Evolutionary conservation across 768 basidiomycete species (phyloP), one percentile per base, ranked within the genome.

Genomic region (Mycena haematopus): DNA sequence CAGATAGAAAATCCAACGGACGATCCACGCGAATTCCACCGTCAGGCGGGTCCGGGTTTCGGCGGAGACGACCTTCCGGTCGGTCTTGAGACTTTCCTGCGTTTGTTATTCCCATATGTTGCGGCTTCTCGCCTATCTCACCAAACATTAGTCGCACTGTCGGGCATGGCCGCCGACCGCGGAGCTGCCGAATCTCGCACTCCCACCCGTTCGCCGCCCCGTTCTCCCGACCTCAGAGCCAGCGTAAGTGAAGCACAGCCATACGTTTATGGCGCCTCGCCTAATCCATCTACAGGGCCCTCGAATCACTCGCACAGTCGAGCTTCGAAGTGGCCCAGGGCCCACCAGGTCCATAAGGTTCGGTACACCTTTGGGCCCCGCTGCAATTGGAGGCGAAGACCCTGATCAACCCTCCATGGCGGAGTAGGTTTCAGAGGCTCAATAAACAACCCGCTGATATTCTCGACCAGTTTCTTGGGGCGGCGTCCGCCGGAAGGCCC

Each of bases 1-100:
- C 73, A 93, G 92, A 86, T 93, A 71, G 92, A 93, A 73, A 83
- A 91, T 73, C 78, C 86, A 24, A 70, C 76, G 52, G 89, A 93
- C 70, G 91, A 93, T 77, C 92, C 92, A 31, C 88, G 92, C 50
- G 76, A 81, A 42, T 92, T 89, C 71, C 81, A 83, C 38, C 75
- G 75, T 56, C 75, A 69, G 45, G 72, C 56, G 25, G 75, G 70
- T 45, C 74, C 67, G 29, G 76, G 74, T 56, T 68, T 72, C 40
- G 74, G 64, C 36, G 60, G 55, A 21, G 71, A 74, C 11, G 73
- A 68, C n/a, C 8, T 77, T 9, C 78, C 81, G 2, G 76, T 77
- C 22, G 76, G 76, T 5, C 64, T 86, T 27, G 83, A 84, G 44
- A 73, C 73, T 6, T 80, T 89, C 63, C 65, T 91, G 2, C 67